Conservation (phyloP, 106 monocot genomes). For the Dioscorea alata region DNA sequence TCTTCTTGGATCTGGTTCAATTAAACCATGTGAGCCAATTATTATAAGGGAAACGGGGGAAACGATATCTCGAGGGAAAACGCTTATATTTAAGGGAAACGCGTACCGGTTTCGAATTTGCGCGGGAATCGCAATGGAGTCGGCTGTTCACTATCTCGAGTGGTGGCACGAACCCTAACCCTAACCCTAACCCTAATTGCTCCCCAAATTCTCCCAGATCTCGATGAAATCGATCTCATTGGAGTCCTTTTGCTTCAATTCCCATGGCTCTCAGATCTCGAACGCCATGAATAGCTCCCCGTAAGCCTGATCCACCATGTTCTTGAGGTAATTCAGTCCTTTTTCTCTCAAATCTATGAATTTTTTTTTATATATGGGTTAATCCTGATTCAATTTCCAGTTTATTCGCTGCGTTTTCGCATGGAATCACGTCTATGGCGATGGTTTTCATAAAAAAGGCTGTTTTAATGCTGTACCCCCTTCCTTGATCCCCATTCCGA, state of each 20-base stretch:
- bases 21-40: too few relatives aligned
- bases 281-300: slow-evolving; percentile 15
- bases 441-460: slow-evolving; percentile 99
- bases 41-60: too few relatives aligned
- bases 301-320: slow-evolving; percentile 6
- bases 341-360: not conserved
- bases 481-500: slow-evolving; percentile 89
- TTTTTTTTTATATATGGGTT: not conserved
- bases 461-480: slow-evolving; percentile 85
- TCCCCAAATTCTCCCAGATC: not conserved
- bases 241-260: not conserved
- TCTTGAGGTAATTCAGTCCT: slow-evolving; percentile 15
- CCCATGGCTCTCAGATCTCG: not conserved
- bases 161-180: too few relatives aligned
- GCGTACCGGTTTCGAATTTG: too few relatives aligned
- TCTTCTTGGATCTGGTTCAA: too few relatives aligned
- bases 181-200: not conserved
- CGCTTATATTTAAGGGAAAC: too few relatives aligned
- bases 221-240: not conserved
- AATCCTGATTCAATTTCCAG: slow-evolving; percentile 26
- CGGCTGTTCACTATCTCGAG: too few relatives aligned
- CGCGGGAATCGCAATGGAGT: too few relatives aligned
- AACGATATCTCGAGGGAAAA: too few relatives aligned
- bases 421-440: slow-evolving; percentile 92
- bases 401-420: slow-evolving; percentile 69